Base-by-base conservation (phyloP, 768 basidiomycete genomes). In the Auricularia sp. region DNA sequence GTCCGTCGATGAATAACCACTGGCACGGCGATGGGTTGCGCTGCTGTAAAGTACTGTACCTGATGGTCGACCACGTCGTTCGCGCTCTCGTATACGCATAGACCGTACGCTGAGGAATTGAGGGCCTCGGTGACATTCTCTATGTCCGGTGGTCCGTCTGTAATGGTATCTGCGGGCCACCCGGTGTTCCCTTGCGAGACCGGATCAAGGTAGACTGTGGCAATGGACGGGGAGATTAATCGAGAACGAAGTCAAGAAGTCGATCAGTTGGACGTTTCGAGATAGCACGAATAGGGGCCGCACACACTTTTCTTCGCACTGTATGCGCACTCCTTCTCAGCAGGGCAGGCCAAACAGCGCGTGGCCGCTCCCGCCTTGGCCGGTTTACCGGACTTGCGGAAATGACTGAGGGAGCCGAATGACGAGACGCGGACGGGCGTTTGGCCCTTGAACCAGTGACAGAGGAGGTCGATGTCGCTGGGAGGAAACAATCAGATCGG, bases 11-110 rank as follows among this genome's bases (percentile, higher is more conserved):
- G 29, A 29, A 29, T 29, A 29, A 29, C 34, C 47, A 65, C 11
- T 29, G 21, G 39, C 33, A 21, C 3, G 18, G 14, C 7, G 11
- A 39, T 51, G 0, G 23, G 53, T 29, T 35, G 34, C 34, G 56
- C 33, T 44, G 36, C n/a, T 61, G 29, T 4, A 43, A 18, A 10
- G 63, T 18, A 21, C 33, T 72, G 43, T 63, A 80, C 83, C 75
- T 94, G 92, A 68, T 95, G 86, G 74, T 95, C 92, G 69, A 88
- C 91, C 59, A 95, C 91, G 71, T 94, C 88, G 71, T 95, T 95
- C 54, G 81, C 77, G 62, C 84, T 81, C 71, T 93, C 91, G 72
- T 95, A 95, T 5, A 92, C 91, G 70, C 93, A 95, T 64, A 78
- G 75, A 0, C 93, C 93, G 65, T 93, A 93, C 18, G 87, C 85